Evolutionary conservation across 2,329 filamentous ascomycete species (phyloP).

Genomic region (Macroventuria anomochaeta): DNA sequence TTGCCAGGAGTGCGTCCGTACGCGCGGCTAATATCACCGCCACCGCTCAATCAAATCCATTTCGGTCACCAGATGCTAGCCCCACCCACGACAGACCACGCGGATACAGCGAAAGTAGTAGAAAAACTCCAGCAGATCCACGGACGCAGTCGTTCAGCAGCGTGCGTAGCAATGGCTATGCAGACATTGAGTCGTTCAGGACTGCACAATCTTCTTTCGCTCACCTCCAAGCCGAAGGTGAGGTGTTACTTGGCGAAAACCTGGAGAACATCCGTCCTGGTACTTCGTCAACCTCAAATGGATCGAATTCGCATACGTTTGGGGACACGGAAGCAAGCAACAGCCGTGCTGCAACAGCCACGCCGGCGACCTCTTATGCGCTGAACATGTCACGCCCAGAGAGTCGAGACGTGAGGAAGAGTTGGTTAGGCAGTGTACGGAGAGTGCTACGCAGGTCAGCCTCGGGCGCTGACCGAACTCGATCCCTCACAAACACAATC

Average conservation of each 20-base stretch:
- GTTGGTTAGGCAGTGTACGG: slow-evolving; percentile 49
- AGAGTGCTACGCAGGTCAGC: slow-evolving; percentile 42
- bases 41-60: slow-evolving; percentile 37
- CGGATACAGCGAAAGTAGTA: slow-evolving; percentile 25
- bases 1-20: slow-evolving; percentile 55
- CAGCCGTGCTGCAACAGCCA: slow-evolving; percentile 34
- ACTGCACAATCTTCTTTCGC: slow-evolving; percentile 59
- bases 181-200: slow-evolving; percentile 58
- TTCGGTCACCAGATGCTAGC: slow-evolving; percentile 43
- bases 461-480: slow-evolving; percentile 36
- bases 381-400: slow-evolving; percentile 27
- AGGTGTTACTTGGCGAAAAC: slow-evolving; percentile 58
- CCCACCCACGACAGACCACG: slow-evolving; percentile 33
- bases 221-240: slow-evolving; percentile 59
- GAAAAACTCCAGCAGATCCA: slow-evolving; percentile 29
- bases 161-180: slow-evolving; percentile 46
- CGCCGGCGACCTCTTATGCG: slow-evolving; percentile 34
- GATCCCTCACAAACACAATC: slow-evolving; percentile 34
- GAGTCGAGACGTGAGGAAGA: slow-evolving; percentile 38
- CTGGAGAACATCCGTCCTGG: slow-evolving; percentile 41
- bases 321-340: slow-evolving; percentile 33
- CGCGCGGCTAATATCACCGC: slow-evolving; percentile 50
- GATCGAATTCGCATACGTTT: slow-evolving; percentile 32
- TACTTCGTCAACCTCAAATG: slow-evolving; percentile 39
- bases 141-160: slow-evolving; percentile 43